Evolutionary conservation across 495 filamentous ascomycete genomes (phyloP).

Genomic region (Penicillium pulvis): DNA sequence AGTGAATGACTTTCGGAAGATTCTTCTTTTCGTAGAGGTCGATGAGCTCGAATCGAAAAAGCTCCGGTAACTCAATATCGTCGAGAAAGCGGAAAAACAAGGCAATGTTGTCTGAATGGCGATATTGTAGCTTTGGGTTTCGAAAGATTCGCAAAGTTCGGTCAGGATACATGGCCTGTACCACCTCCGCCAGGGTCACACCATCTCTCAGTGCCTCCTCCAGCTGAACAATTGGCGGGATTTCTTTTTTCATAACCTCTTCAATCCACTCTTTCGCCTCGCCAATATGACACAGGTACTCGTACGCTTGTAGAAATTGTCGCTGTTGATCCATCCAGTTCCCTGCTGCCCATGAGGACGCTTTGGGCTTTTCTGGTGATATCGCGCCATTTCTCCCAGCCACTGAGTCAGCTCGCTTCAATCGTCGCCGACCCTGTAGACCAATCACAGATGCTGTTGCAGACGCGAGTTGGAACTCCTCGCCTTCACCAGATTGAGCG

Average conservation of each 20-base stretch:
- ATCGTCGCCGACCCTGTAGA: constrained; percentile 75
- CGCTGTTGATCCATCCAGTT: constrained; percentile 99
- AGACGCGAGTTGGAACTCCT: constrained; percentile 76
- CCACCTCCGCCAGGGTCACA: constrained; percentile 94
- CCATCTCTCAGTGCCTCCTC: constrained; percentile 94
- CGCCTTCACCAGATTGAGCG: constrained; percentile 69
- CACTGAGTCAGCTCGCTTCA: constrained; percentile 73
- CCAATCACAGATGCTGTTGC: constrained; percentile 82
- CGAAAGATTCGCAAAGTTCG: constrained; percentile 80
- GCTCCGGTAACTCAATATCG: constrained; percentile 90
- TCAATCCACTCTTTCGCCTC: constrained; percentile 99
- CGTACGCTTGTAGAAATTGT: constrained; percentile 95
- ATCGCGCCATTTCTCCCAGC: constrained; percentile 45
- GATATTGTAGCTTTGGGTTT: constrained; percentile 80
- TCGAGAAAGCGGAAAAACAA: constrained; percentile 91
- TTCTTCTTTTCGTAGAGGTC: constrained; percentile 99
- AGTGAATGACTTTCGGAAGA: constrained; percentile 98
- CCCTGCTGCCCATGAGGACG: constrained; percentile 74
- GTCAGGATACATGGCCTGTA: constrained; percentile 82
- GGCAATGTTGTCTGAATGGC: constrained; percentile 97
- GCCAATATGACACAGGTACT: constrained; percentile 98
- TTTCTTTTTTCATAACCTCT: constrained; percentile 82
- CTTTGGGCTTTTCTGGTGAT: constrained; percentile 51
- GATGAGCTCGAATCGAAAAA: constrained; percentile 98
- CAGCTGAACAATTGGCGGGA: constrained; percentile 93